These are phyloP conservation scores for Russula sp. DNA, from an alignment of 768 basidiomycete genomes.

Conservation along the genomic window DNA sequence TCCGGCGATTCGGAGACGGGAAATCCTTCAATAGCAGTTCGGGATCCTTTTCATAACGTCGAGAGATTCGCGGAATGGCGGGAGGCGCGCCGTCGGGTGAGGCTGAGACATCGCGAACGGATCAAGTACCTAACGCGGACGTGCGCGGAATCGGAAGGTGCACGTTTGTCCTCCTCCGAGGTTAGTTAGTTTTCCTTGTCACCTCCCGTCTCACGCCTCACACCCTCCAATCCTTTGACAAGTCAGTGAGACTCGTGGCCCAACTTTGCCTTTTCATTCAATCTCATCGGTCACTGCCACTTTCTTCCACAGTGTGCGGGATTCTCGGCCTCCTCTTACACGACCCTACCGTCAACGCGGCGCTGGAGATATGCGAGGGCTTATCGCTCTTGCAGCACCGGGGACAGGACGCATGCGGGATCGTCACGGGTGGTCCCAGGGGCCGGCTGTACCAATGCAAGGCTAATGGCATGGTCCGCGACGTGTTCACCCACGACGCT, in stretches of 20 bases:
- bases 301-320: slow-evolving; percentile 66
- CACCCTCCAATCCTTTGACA: not conserved
- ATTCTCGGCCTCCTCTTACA: slow-evolving; percentile 84
- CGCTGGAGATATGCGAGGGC: slow-evolving; percentile 88
- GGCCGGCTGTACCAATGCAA: slow-evolving; percentile 98
- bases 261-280: not conserved
- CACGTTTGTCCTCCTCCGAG: not conserved
- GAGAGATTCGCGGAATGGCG: no score
- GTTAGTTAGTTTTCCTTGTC: not conserved
- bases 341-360: slow-evolving; percentile 67
- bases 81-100: no score
- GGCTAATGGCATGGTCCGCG: slow-evolving; percentile 98
- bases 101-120: not conserved
- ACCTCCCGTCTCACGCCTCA: not conserved
- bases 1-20: no score
- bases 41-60: no score
- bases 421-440: slow-evolving; percentile 92
- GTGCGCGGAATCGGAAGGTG: not conserved
- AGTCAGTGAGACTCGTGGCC: slow-evolving; percentile 5
- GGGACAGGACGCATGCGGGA: slow-evolving; percentile 97
- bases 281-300: not conserved
- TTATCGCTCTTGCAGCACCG: slow-evolving; percentile 94
- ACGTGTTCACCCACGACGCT: slow-evolving; percentile 82
- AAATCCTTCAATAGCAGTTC: no score
- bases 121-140: not conserved